A percentile compares a stretch with the other conserved stretches of the same genome.
Conservation (phyloP, 805 yeast genomes). For the Pichia cabralensis region DNA sequence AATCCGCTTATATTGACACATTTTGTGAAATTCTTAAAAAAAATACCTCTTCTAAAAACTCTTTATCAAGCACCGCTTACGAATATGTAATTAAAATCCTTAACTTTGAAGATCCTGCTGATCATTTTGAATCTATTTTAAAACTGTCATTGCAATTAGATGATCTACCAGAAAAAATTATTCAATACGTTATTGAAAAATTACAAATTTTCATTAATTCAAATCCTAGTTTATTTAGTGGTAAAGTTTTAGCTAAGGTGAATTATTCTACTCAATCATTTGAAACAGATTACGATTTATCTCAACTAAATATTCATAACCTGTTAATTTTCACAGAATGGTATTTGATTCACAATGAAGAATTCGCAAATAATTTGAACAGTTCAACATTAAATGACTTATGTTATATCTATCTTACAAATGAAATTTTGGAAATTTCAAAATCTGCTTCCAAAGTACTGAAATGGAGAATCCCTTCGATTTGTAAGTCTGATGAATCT, state of each 20-base stretch:
- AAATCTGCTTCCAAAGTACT: slow-evolving; percentile 30
- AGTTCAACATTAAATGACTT: slow-evolving; percentile 17
- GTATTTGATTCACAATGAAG: slow-evolving; percentile 23
- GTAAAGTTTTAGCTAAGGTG: not conserved
- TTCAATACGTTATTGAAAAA: slow-evolving; percentile 5
- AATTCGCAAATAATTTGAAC: slow-evolving; percentile 1
- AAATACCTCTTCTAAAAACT: too few relatives aligned
- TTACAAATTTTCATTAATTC: slow-evolving; percentile 4
- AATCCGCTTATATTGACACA: slow-evolving; percentile 10
- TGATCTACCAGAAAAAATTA: slow-evolving; percentile 14
- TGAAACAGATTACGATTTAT: slow-evolving; percentile 1
- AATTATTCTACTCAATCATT: not conserved
- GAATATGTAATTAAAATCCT: slow-evolving; percentile 6
- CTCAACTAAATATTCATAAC: slow-evolving; percentile 3
- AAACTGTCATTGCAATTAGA: slow-evolving; percentile 24
- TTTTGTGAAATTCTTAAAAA: slow-evolving; percentile 13
- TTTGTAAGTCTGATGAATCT: slow-evolving; percentile 15
- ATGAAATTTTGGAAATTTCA: slow-evolving; percentile 31
- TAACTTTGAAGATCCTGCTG: not conserved
- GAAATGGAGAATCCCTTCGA: slow-evolving; percentile 42
- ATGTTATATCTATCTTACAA: slow-evolving; percentile 27
- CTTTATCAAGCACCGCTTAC: too few relatives aligned
- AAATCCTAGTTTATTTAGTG: slow-evolving; percentile 13
- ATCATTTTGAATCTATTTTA: slow-evolving; percentile 8
- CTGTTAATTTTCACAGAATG: slow-evolving; percentile 30